Conservation (phyloP, 176 grass and related monocot species). For the Tillandsia fasciculata region DNA sequence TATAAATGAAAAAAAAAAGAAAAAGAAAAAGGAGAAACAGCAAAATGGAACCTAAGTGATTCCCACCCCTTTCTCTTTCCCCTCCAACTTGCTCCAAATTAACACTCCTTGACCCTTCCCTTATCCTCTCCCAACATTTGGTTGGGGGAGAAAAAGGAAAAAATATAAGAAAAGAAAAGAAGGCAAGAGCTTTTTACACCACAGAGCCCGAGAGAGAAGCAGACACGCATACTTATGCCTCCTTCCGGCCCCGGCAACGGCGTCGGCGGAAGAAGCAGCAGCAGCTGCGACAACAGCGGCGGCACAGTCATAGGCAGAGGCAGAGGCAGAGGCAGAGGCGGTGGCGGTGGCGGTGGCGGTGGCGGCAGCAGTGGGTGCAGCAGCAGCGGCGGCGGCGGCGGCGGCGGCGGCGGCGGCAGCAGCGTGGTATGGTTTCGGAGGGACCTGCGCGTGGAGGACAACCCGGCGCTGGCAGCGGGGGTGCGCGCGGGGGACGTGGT, state of each 20-base stretch:
- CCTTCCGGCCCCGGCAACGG: no score
- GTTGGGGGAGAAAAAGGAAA: not conserved
- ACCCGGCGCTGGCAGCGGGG: conserved; percentile 65
- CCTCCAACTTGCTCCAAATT: not conserved
- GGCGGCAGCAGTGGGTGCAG: not conserved
- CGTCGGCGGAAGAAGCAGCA: no score
- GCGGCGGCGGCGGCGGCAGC: not conserved
- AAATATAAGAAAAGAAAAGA: not conserved
- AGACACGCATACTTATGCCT: no score
- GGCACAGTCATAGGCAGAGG: not conserved
- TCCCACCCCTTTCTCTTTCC: not conserved
- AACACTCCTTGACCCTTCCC: not conserved
- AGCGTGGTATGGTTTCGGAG: conserved; percentile 81
- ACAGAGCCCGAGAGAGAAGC: no score
- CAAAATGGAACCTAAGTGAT: not conserved
- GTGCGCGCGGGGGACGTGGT: conserved; percentile 56
- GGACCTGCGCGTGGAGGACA: conserved; percentile 80
- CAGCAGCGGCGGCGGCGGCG: conserved; percentile 1
- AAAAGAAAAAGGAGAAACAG: not conserved
- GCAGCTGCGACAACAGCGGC: no score
- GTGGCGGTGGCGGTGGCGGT: not conserved
- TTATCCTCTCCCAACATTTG: not conserved
- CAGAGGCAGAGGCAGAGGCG: not conserved
- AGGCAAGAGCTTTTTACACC: no score
- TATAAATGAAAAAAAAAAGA: no score